Evolutionary conservation across 352 stramenopile genomes (phyloP).

Genomic region (Thraustochytrium sp.): DNA sequence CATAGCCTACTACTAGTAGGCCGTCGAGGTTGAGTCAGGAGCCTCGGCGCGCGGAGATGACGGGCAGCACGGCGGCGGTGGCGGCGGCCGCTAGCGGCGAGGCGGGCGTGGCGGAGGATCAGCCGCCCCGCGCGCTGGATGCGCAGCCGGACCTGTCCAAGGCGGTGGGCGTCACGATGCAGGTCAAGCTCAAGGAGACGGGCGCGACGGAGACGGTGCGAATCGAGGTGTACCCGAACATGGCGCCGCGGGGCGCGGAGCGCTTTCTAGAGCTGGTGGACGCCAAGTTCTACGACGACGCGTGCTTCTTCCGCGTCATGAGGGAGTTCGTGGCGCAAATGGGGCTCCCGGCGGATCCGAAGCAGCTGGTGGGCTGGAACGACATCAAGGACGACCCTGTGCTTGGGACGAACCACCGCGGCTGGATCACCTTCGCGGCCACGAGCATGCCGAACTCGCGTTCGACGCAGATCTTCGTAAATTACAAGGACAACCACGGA

Average conservation of each 20-base stretch:
- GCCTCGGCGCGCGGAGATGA: too few species aligned
- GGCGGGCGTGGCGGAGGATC: too few species aligned
- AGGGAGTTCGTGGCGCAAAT: constrained; percentile 57
- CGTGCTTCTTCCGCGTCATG: constrained; percentile 59
- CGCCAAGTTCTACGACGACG: constrained; percentile 54
- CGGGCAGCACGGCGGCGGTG: too few species aligned
- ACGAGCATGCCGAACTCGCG: constrained; percentile 66
- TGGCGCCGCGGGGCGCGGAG: constrained; percentile 57
- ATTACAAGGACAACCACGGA: constrained; percentile 62
- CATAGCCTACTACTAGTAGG: too few species aligned
- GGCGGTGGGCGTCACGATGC: not conserved
- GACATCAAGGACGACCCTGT: constrained; percentile 59
- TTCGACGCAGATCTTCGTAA: constrained; percentile 72
- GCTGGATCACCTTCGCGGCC: constrained; percentile 65
- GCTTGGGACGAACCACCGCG: constrained; percentile 58
- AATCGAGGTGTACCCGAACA: constrained; percentile 51
- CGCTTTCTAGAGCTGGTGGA: constrained; percentile 57
- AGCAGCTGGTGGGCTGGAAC: constrained; percentile 27
- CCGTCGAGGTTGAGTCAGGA: too few species aligned
- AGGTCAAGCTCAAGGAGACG: not conserved
- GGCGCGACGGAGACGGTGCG: not conserved
- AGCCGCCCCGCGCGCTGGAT: too few species aligned
- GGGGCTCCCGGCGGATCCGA: constrained; percentile 53
- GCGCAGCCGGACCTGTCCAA: not conserved
- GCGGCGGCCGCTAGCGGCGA: too few species aligned